These are phyloP conservation scores for Stephanodiscus triporus DNA, from an alignment of 108 stramenopile species.

Conservation along the genomic window DNA sequence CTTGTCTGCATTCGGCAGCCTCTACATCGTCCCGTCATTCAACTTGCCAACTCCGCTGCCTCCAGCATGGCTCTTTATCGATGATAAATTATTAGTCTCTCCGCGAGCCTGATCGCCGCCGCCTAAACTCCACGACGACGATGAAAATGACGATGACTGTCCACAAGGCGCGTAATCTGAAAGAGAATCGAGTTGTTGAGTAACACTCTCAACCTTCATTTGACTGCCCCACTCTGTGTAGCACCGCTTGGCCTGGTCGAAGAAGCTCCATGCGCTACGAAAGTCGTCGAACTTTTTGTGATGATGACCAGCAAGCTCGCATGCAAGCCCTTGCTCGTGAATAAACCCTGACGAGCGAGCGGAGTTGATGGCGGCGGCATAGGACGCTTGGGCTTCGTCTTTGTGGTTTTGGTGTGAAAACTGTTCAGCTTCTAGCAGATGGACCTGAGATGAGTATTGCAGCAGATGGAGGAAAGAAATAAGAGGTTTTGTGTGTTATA, in stretches of 20 bases:
- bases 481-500: no score
- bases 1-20: no score
- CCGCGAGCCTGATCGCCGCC: no score
- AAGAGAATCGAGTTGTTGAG: background rate
- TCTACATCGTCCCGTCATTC: no score
- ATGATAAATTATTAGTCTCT: no score
- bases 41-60: no score
- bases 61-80: no score
- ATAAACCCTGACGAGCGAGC: constrained; percentile 17
- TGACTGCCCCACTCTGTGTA: constrained; percentile 30
- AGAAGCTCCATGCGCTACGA: constrained; percentile 12
- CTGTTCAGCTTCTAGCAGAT: constrained; percentile 25
- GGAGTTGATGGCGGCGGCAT: constrained; percentile 22
- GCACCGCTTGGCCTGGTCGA: constrained; percentile 22
- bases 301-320: constrained; percentile 27
- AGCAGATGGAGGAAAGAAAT: no score
- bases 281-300: constrained; percentile 1
- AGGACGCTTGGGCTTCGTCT: constrained; percentile 19
- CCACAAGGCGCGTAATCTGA: no score
- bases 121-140: no score
- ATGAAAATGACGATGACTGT: no score
- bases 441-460: background rate
- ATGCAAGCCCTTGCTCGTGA: constrained; percentile 36
- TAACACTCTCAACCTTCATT: constrained; percentile 6
- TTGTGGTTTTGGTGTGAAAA: constrained; percentile 8